Conservation (phyloP, 352 stramenopile genomes). For the Thraustochytrium striatum region DNA sequence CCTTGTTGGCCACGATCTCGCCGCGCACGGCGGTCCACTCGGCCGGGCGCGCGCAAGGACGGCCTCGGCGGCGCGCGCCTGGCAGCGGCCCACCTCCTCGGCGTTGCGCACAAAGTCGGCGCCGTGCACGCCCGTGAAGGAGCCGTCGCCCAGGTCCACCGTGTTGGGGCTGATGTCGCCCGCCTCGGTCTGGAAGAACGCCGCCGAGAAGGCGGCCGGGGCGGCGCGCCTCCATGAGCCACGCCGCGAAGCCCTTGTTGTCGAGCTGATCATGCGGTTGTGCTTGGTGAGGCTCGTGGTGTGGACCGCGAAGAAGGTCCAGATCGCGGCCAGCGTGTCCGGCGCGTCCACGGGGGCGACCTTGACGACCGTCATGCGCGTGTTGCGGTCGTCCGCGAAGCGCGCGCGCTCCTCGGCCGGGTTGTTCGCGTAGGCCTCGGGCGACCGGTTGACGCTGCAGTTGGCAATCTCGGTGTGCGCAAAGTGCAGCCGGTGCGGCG, state of each 20-base stretch:
- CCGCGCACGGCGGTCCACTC: neutral
- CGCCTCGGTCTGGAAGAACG: conserved; percentile 44
- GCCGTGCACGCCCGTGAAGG: conserved; percentile 30
- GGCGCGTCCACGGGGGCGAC: neutral
- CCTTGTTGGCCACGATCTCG: neutral
- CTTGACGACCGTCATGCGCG: conserved; percentile 34
- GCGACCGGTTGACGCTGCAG: conserved; percentile 31
- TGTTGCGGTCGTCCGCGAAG: conserved; percentile 31
- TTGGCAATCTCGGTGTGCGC: conserved; percentile 15
- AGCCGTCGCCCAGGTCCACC: conserved; percentile 35
- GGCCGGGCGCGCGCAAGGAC: neutral
- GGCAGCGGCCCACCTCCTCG: conserved; percentile 19
- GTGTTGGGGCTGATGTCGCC: conserved; percentile 42
- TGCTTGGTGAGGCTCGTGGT: conserved; percentile 19
- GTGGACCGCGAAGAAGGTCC: conserved; percentile 47
- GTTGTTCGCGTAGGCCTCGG: conserved; percentile 38
- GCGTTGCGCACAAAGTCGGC: conserved; percentile 34
- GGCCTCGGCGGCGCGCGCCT: conserved; percentile 22
- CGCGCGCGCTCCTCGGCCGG: conserved; percentile 22
- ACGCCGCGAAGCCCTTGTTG: neutral
- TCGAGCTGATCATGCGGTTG: conserved; percentile 46
- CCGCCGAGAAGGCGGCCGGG: conserved; percentile 42
- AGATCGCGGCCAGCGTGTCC: neutral
- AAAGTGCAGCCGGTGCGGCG: neutral
- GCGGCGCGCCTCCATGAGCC: too few relatives aligned